Base-by-base conservation (phyloP, 352 stramenopile genomes). In the Paralagenidium karlingii region DNA sequence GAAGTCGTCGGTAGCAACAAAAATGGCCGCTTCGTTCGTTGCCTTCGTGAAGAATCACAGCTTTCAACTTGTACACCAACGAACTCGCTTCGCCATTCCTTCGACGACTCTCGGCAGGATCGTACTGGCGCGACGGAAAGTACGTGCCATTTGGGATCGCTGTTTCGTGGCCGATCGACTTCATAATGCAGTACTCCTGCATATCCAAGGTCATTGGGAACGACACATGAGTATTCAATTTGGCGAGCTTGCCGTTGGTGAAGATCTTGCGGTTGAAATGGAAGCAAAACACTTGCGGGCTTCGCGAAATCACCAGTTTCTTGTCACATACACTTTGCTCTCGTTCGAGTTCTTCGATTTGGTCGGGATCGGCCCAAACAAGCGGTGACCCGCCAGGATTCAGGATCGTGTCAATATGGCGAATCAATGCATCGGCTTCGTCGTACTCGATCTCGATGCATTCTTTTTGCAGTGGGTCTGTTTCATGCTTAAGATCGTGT, bases 191-290 rank as follows among this genome's bases (percentile, higher is more conserved):
- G 51, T 81, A 91, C 18, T 62, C 45, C 22, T 57, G 66, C 71
- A 91, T 86, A 43, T 87, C 73, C 16, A 85, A 55, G 44, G 80
- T 60, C 21, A 81, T 39, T n/a, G 78, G 78, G 45, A 94, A 94
- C 34, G 67, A 49, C 5, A 94, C 68, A 44, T 76, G 77, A 7
- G 60, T 84, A 27, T 86, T 67, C 3, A 94, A 52, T 43, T 94
- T 94, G 21, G 77, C 51, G 27, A 71, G 68, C 21, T 53, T 63
- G 13, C 77, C 73, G 5, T 55, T 51, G 40, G 78, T 63, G 52
- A 79, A 94, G n/a, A 91, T 60, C 40, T 90, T 89, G 38, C 77
- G 74, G 50, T 85, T 90, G 7, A 94, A 74, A 42, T 94, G 80
- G 39, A 94, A 87, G 47, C 75, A 87, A 21, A 94, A 82, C 34